Base-by-base conservation (phyloP, 257 asterid genomes). In the Nicotiana noctiflora region DNA sequence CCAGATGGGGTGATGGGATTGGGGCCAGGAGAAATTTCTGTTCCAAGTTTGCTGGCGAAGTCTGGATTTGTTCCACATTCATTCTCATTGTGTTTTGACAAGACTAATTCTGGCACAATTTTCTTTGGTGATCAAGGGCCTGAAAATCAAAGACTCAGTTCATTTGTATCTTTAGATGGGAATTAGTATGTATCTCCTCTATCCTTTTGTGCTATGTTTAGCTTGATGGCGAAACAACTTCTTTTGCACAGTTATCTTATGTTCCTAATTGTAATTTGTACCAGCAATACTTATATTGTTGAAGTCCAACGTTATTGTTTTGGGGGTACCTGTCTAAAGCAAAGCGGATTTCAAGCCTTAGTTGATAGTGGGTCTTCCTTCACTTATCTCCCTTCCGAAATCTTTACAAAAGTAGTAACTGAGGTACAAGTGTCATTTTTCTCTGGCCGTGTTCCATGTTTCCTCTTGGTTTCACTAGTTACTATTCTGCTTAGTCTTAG, bases 1-100 rank as follows among this genome's bases (percentile, higher is more conserved):
- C 98, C 98, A 14, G 96, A 92, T 74, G 98, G 98, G 75, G 83
- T 93, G 74, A 75, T 93, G 91, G 98, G 96, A 67, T 81, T 93
- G 79, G 98, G 98, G 32, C 97, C 94, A 0, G 96, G 97, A 31
- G 88, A 87, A 34, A 83, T 92, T 81, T 91, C 98, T n/a, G 86
- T 93, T 67, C 92, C 92, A 77, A 92, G 98, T 86, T 80, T 87
- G 86, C 97, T 93, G 82, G 90, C 94, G 12, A 92, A 90, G 79
- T 90, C 96, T 14, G 96, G 96, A 78, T 81, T 92, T 78, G 66
- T 89, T 78, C 92, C 94, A 56, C 94, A 80, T 84, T 92, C 98
- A 3, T 92, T 92, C 85, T 92, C 98, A 0, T 88, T 93, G 84
- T 93, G 97, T 87, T 93, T 86, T 62, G 96, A 90, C 81, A 86